Percentiles rank a stretch among this genome's conserved stretches.
These are phyloP conservation scores for Dioszegia aurantiaca DNA, from an alignment of 768 basidiomycete genomes.

Conservation along the genomic window DNA sequence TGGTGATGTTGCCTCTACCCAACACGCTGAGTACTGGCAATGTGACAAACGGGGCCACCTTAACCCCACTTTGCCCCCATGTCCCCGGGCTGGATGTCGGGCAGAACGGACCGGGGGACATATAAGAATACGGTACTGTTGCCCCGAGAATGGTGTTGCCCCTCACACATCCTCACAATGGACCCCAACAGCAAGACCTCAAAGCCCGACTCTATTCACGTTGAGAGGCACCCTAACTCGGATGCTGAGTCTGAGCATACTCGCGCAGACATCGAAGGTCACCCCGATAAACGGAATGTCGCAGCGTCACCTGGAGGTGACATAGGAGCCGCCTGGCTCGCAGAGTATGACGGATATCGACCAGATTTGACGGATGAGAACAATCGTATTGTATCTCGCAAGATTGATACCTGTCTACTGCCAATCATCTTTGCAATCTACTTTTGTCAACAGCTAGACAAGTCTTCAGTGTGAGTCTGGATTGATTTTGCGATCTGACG, in stretches of 20 bases:
- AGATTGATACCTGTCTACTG: conserved; percentile 18
- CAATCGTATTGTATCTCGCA: conserved; percentile 6
- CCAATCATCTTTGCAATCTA: conserved; percentile 26
- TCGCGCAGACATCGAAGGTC: no score
- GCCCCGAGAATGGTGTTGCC: no score
- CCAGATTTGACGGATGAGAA: conserved; percentile 19
- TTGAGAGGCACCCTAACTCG: conserved; percentile 7
- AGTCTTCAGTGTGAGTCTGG: conserved; percentile 54
- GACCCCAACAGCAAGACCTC: background rate
- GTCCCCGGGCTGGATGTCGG: no score
- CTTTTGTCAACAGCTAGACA: conserved; percentile 34
- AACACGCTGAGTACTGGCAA: no score
- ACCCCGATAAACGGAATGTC: background rate
- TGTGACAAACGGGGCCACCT: no score
- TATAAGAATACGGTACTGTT: no score
- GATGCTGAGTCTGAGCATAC: conserved; percentile 3
- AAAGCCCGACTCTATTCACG: background rate
- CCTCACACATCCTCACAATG: background rate
- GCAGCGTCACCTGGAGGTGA: conserved; percentile 3
- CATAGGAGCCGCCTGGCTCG: conserved; percentile 17
- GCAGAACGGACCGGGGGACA: background rate
- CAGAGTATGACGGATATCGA: conserved; percentile 12
- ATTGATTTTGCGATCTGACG: background rate
- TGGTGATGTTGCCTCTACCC: no score
- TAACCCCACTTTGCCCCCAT: no score